These are phyloP conservation scores for Populus hybrid DNA, from an alignment of 441 rosid species.

Conservation along the genomic window DNA sequence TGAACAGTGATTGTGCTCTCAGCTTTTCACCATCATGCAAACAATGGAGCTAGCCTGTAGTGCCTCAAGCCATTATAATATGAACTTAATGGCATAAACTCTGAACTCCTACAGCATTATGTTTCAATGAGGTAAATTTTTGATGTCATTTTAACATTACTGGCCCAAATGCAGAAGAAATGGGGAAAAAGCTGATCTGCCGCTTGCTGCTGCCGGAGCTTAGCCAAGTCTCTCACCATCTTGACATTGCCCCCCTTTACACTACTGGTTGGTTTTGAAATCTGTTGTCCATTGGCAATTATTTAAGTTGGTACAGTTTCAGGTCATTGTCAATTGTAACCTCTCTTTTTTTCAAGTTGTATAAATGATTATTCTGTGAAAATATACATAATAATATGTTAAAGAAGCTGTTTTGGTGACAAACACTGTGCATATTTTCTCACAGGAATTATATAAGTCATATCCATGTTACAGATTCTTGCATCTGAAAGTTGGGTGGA, in stretches of 20 bases:
- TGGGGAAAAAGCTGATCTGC: conserved; percentile 18
- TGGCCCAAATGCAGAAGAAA: conserved; percentile 10
- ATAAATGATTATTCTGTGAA: conserved; percentile 22
- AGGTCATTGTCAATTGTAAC: conserved; percentile 17
- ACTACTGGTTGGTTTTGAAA: conserved; percentile 14
- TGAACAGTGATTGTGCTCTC: conserved; percentile 6
- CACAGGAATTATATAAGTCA: background rate
- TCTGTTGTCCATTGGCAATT: conserved; percentile 22
- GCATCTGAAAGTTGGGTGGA: background rate
- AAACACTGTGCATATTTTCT: conserved; percentile 1
- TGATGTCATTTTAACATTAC: conserved; percentile 22
- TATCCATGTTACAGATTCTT: background rate
- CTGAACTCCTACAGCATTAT: conserved; percentile 18
- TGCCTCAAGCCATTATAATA: conserved; percentile 7
- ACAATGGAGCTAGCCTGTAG: conserved; percentile 7
- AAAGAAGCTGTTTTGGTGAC: background rate
- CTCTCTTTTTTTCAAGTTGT: conserved; percentile 14
- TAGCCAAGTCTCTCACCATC: conserved; percentile 8
- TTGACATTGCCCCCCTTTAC: conserved; percentile 3
- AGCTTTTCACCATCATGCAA: conserved; percentile 9
- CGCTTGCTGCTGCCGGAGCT: background rate
- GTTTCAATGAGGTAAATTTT: conserved; percentile 29
- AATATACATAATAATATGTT: background rate
- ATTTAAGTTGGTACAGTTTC: conserved; percentile 16
- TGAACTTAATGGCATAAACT: conserved; percentile 1